Evolutionary conservation across 352 stramenopile species (phyloP).

Genomic region (Phytophthora cryptogea): DNA sequence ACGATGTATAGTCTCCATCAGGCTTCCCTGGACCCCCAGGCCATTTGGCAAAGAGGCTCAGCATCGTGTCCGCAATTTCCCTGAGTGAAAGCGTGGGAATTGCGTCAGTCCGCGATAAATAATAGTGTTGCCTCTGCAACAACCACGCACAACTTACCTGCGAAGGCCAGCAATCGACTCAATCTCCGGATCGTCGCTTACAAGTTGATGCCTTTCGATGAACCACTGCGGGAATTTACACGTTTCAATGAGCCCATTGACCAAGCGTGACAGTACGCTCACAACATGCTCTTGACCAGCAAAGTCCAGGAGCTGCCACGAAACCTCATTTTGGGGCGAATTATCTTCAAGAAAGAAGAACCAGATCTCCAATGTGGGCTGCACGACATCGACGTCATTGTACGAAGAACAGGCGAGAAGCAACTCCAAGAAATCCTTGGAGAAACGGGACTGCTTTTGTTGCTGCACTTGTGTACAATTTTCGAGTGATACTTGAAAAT

Average conservation of each 20-base stretch:
- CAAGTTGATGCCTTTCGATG: slow-evolving; percentile 54
- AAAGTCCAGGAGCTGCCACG: slow-evolving; percentile 44
- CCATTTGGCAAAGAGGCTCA: slow-evolving; percentile 86
- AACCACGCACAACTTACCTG: slow-evolving; percentile 38
- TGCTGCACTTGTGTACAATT: slow-evolving; percentile 4
- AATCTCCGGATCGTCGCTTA: slow-evolving; percentile 61
- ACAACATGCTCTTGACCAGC: slow-evolving; percentile 43
- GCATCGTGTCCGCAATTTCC: slow-evolving; percentile 80
- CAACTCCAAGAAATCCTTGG: slow-evolving; percentile 55
- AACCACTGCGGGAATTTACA: slow-evolving; percentile 70
- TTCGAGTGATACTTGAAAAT: not conserved
- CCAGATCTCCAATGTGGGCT: slow-evolving; percentile 86
- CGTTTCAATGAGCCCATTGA: slow-evolving; percentile 65
- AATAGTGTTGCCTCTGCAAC: too few species aligned
- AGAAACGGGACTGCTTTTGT: slow-evolving; percentile 14
- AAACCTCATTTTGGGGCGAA: slow-evolving; percentile 42
- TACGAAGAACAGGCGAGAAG: slow-evolving; percentile 68
- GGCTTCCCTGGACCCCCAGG: slow-evolving; percentile 43
- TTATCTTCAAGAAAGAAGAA: slow-evolving; percentile 86
- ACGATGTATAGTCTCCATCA: slow-evolving; percentile 49
- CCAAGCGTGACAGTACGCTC: slow-evolving; percentile 58
- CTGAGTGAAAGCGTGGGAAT: slow-evolving; percentile 26
- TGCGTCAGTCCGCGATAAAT: not conserved
- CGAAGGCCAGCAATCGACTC: slow-evolving; percentile 55
- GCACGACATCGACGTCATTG: slow-evolving; percentile 51